Evolutionary conservation across 2,329 filamentous ascomycete genomes (phyloP), one percentile per base, ranked within the genome.

Genomic region (Botrytis galanthina): DNA sequence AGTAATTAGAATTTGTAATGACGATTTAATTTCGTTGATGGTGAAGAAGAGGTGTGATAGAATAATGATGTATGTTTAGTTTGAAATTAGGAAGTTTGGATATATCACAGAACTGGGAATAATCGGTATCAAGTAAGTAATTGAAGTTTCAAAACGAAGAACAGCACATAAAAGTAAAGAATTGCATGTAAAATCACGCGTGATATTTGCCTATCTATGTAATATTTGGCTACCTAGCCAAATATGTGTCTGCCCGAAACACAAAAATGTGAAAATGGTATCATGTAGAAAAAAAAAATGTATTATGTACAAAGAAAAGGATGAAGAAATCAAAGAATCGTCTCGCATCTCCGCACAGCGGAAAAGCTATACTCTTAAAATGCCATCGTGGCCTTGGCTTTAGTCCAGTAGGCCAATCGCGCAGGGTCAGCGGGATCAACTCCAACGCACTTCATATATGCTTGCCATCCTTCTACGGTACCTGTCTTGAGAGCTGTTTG

Each of bases 401-500:
- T 81, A 46, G 78, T 79, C 87, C 87, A 90, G 73, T 87, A 85
- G 39, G 78, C 80, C 76, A 83, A 82, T 42, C 88, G 80, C 35
- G 84, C 85, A 26, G 42, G 9, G 46, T 82, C 80, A 14, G 83
- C 85, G 22, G 82, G 82, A 0, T 83, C 82, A 4, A 87, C 88
- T 0, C 83, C 83, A 59, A 91, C 83, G 81, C 89, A 91, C 2
- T 79, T 76, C 75, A 91, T 80, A 80, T 89, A 91, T 35, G 78
- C 81, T 73, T 83, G 75, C 83, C 85, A 91, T 0, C 87, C 89
- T 0, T 80, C 81, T 77, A 85, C 78, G 0, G 83, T 84, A 0
- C 85, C 79, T 22, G 76, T 74, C 63, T 78, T 82, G 71, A 91
- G 79, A 4, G 81, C 83, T 4, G 78, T 59, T 70, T 85, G 81